Conservation (phyloP, 1,284 basidiomycete species). For the Kwoniella shivajii region DNA sequence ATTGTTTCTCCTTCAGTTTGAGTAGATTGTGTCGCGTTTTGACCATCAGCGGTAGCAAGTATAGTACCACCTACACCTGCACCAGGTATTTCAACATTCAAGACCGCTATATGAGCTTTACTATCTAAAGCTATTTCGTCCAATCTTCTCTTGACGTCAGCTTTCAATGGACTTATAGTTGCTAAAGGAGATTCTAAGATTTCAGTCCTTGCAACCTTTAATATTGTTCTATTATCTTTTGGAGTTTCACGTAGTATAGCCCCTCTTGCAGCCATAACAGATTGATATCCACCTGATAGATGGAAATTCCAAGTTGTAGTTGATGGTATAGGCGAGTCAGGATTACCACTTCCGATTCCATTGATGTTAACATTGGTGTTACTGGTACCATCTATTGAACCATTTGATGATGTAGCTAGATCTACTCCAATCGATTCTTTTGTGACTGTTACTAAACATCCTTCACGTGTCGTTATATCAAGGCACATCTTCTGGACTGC, state of each 20-base stretch:
- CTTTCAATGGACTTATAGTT: slow-evolving; percentile 72
- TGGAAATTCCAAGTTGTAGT: slow-evolving; percentile 74
- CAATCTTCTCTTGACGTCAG: slow-evolving; percentile 80
- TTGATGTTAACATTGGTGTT: neutral
- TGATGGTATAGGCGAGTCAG: slow-evolving; percentile 14
- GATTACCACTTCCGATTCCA: neutral
- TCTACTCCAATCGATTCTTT: slow-evolving; percentile 55
- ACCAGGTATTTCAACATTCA: slow-evolving; percentile 46
- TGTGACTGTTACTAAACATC: slow-evolving; percentile 77
- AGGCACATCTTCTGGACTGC: slow-evolving; percentile 78
- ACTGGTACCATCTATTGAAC: neutral
- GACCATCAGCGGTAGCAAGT: slow-evolving; percentile 34
- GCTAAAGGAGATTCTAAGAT: slow-evolving; percentile 79
- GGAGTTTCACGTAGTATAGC: slow-evolving; percentile 87
- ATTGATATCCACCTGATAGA: slow-evolving; percentile 85
- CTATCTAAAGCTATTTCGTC: slow-evolving; percentile 91
- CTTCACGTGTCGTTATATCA: slow-evolving; percentile 76
- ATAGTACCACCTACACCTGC: slow-evolving; percentile 27
- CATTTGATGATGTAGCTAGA: slow-evolving; percentile 3
- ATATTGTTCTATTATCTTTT: slow-evolving; percentile 77
- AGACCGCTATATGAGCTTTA: slow-evolving; percentile 81
- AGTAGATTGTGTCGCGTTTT: no score
- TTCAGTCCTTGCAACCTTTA: slow-evolving; percentile 89
- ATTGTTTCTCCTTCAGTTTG: neutral
- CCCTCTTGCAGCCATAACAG: slow-evolving; percentile 87